Evolutionary conservation across 768 basidiomycete genomes (phyloP), one percentile per base, ranked within the genome.

Genomic region (Mycena rosella): DNA sequence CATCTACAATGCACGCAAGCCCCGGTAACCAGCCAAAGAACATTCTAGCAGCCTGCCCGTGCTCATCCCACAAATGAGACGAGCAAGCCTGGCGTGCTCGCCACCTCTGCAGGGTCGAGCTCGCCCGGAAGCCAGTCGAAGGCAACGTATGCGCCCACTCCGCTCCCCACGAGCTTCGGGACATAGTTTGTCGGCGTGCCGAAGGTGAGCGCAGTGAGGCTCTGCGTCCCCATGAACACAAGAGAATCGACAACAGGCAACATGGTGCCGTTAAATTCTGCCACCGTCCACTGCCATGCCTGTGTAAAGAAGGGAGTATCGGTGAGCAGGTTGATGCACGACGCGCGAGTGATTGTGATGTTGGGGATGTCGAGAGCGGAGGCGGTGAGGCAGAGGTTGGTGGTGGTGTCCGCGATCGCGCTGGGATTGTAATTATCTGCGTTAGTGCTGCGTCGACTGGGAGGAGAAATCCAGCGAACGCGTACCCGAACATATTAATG

Each of bases 151-250:
- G 49, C 49, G 49, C 49, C 49, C 49, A 51, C 51, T 17, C 51
- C 51, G n/a, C 18, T 53, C 51, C 51, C 51, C 51, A 53, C 51
- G 51, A 53, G 51, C 51, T 30, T 53, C 51, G 51, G 51, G 51
- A 53, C 51, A 30, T 53, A 53, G 51, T 53, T 53, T 32, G 51
- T 53, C 51, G 32, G 5, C 51, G 32, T 18, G 51, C 32, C 32
- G 20, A 34, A 6, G 51, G 51, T 30, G 20, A 53, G 51, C 51
- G 15, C 51, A 18, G 32, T 3, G 51, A 9, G 32, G 4, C 18
- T 10, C 51, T 53, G 51, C 51, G 51, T 32, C 1, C 51, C 51
- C 22, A 53, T 53, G 51, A 53, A 53, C 51, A 53, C 51, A 7
- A 40, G 38, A 7, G 6, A 15, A 40, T 40, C 38, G 38, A 40